Evolutionary conservation across 106 monocot genomes (phyloP), one percentile per base, ranked within the genome.

Genomic region (Acorus gramineus): DNA sequence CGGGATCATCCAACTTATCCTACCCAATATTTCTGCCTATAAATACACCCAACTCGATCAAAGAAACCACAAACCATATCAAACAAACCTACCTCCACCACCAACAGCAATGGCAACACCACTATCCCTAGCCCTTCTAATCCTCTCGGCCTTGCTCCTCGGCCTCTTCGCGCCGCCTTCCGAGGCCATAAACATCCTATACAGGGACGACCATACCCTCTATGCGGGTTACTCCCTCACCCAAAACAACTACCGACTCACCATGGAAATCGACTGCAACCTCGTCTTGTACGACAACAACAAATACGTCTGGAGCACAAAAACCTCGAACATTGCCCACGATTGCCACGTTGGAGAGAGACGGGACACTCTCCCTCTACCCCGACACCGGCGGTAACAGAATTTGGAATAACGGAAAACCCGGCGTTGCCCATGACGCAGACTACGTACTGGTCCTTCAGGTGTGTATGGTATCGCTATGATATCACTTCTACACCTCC

Each of bases 201-300:
- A 49, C 49, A 9, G 45, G 11, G 46, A 49, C 2, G 46, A 48
- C n/a, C 2, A 28, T 28, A 28, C 63, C 48, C 63, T 63, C 49
- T 50, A 50, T 5, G 6, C 49, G 3, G 49, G 48, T 6, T 4
- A 63, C 2, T 10, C 48, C 47, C 48, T 63, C 13, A 8, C 7
- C 47, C 6, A 42, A 8, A 28, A 49, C 12, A 50, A 12, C 58
- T 50, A 13, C 57, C 42, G 46, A 2, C 45, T 66, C 44, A 49
- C 66, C 10, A 66, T 68, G 68, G 47, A 58, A 48, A 28, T 3
- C 2, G 57, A 68, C 49, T 68, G 68, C 57, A 68, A 68, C 57
- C 57, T 68, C 46, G 68, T 68, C 12, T 4, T 61, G 8, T 71
- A 71, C 63, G 56, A 44, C 46, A 11, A 12, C 62, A 1, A 4